These are phyloP conservation scores for Dryas octopetala DNA, from an alignment of 306 rosid genomes.

Conservation along the genomic window DNA sequence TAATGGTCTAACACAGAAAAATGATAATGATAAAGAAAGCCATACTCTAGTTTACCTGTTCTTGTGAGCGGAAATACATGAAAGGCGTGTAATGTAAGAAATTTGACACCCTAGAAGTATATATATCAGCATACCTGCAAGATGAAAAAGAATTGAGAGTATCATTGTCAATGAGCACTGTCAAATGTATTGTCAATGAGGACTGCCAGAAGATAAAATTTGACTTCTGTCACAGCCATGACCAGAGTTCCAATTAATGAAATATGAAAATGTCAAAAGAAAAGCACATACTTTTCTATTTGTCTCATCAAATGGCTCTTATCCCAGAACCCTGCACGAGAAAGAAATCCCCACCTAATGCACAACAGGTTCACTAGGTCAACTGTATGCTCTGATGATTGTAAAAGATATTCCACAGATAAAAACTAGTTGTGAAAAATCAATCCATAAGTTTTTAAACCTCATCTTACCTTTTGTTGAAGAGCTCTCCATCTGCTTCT, in stretches of 20 bases:
- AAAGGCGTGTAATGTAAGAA: conserved; percentile 87
- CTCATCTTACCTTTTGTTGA: conserved; percentile 67
- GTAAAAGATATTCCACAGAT: background rate
- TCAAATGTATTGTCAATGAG: conserved; percentile 2
- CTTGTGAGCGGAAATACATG: conserved; percentile 95
- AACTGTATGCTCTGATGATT: conserved; percentile 16
- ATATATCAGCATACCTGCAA: conserved; percentile 92
- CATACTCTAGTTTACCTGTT: conserved; percentile 62
- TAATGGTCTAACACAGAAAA: background rate
- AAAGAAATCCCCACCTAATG: conserved; percentile 94
- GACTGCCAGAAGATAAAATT: background rate
- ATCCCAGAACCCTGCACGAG: conserved; percentile 97
- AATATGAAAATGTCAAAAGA: background rate
- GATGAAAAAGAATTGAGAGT: conserved; percentile 4
- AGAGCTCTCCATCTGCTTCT: conserved; percentile 87
- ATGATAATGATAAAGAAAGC: background rate
- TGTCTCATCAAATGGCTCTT: conserved; percentile 99
- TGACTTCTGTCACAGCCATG: conserved; percentile 1
- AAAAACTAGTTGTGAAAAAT: background rate
- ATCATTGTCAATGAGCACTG: conserved; percentile 2
- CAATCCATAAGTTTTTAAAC: background rate
- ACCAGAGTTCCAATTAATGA: background rate
- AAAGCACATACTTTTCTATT: conserved; percentile 79
- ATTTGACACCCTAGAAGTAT: conserved; percentile 96
- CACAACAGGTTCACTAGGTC: conserved; percentile 26